Percentiles rank a stretch among this genome's conserved stretches.
Conservation (phyloP, 768 basidiomycete species). For the Fistulinella prunicolor region DNA sequence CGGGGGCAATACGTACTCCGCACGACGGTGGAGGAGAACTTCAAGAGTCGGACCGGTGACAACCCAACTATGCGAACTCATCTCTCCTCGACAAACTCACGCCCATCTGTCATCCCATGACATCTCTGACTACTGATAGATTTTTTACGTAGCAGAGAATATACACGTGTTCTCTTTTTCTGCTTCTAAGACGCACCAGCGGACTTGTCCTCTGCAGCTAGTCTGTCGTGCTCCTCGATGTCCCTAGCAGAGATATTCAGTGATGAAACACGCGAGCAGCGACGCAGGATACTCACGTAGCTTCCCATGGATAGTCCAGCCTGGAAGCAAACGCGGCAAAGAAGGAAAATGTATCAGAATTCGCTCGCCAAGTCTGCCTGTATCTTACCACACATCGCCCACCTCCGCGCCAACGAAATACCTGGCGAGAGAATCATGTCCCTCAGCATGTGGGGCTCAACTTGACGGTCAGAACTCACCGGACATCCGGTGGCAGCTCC, state of each 20-base stretch:
- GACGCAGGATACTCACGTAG: conserved; percentile 44
- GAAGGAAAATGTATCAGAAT: conserved; percentile 15
- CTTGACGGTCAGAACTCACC: conserved; percentile 41
- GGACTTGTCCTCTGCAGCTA: conserved; percentile 46
- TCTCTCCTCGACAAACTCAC: too few relatives aligned
- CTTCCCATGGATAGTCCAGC: conserved; percentile 88
- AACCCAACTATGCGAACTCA: conserved; percentile 9
- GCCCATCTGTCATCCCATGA: too few relatives aligned
- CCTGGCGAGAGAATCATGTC: conserved; percentile 28
- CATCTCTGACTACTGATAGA: not conserved
- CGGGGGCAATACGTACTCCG: not conserved
- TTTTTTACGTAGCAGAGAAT: not conserved
- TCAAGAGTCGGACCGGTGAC: not conserved
- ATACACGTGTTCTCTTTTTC: not conserved
- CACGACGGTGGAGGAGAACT: not conserved
- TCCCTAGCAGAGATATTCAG: conserved; percentile 41
- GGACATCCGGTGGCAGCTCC: conserved; percentile 60
- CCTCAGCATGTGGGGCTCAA: conserved; percentile 3
- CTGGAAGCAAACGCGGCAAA: conserved; percentile 34
- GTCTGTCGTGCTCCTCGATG: conserved; percentile 72
- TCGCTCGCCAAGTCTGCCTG: not conserved
- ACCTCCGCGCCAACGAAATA: conserved; percentile 85
- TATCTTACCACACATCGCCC: conserved; percentile 63
- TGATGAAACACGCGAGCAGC: not conserved
- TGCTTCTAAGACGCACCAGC: conserved; percentile 2